Base-by-base conservation (phyloP, 805 yeast genomes). In the Ascoidea rubescens region DNA sequence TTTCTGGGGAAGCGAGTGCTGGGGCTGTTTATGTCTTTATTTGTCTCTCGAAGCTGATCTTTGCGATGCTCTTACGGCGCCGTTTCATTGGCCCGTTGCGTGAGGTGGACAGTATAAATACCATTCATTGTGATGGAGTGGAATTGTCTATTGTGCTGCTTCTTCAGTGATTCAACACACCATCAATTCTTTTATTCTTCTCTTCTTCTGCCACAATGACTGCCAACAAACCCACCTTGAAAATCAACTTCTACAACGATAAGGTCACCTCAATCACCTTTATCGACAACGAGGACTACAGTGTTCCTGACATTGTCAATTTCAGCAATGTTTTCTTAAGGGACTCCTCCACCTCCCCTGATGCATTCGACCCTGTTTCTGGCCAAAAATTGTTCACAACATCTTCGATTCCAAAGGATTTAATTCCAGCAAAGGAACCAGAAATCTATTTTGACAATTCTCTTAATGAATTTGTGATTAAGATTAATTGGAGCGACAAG, bases 341-440 rank as follows among this genome's bases (percentile, higher is more conserved):
- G 59, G 95, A 85, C 59, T 72, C 87, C 0, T 80, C 87, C 48
- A 60, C 63, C 4, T 66, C 77, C 12, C 56, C 66, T 0, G 60
- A 58, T 8, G 77, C 85, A 0, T 70, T 82, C 5, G 86, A 85
- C 56, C 66, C 70, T 3, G 60, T 64, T 31, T 73, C 86, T 0
- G 73, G 74, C 17, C 90, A 84, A 60, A 84, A 82, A 60, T 60
- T 73, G 32, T 80, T 82, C 64, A 74, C 84, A n/a, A 81, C 89
- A 0, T 80, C 78, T 1, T 61, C 70, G 50, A 64, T 76, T 52
- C 58, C 63, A 48, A 52, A 58, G 12, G 59, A 63, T n/a, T 64
- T 74, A 37, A 57, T 58, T 5, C 72, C 83, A 0, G 54, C 56
- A 4, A 60, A 56, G 0, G 61, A 54, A 5, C 55, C 56, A 5